Evolutionary conservation across 306 rosid species (phyloP), one percentile per base, ranked within the genome.

Genomic region (Bauhinia variegata): DNA sequence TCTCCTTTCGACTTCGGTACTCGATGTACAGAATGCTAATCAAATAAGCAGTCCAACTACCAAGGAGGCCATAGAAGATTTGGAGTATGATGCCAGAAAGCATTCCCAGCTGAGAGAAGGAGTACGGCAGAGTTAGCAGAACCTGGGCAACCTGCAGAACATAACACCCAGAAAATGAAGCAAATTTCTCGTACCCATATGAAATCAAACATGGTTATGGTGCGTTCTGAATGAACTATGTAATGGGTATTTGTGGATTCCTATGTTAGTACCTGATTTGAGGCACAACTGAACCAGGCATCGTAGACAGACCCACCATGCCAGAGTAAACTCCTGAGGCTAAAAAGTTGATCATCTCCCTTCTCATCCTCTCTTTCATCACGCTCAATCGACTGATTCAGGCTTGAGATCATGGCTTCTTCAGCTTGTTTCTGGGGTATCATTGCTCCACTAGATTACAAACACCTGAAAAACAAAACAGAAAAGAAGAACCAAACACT

Each of bases 211-310:
- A 28, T 23, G 41, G 50, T 10, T 61, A 36, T 19, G 51, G 65
- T 65, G 14, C 34, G n/a, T 61, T 48, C 2, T 75, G 43, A 68
- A 50, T 32, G 36, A 49, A 62, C 33, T 63, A 65, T 59, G 67
- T 68, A 36, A 15, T 11, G 60, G 34, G 13, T 2, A 49, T 67
- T 53, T 7, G 23, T 54, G 38, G 44, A 65, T 52, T 38, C 8
- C 3, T 38, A 17, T 43, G 2, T 11, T 17, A 10, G 32, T 77
- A 92, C 98, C 91, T 92, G 98, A 73, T 89, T 92, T 43, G 98
- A 92, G 9, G 98, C 96, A 56, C 98, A 92, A 54, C 91, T 89
- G 79, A 92, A 92, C 98, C 98, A 92, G 11, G 98, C 98, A 72
- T 92, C 98, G 63, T 87, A 92, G 38, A 64, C 91, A 75, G 98